phyloP scores from a whole-genome alignment of 1,139 yeast species.

The Yamadazyma songkhlaensis region DNA sequence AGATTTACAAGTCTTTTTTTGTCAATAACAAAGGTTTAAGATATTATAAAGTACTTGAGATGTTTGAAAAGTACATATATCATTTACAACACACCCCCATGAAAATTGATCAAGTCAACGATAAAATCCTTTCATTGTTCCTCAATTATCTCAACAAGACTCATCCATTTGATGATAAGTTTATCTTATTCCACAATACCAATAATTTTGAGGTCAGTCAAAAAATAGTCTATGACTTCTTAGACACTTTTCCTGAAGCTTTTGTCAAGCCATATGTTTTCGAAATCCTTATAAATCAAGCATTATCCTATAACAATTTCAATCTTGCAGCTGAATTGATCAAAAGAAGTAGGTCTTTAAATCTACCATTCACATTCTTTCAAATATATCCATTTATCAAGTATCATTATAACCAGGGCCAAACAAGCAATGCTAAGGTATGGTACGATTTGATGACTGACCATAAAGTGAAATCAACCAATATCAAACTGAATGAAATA shows the following conservation, averaged over 20 bases:
- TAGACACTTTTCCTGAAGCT: slow-evolving; percentile 13
- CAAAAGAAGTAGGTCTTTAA: slow-evolving; percentile 21
- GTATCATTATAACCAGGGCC: slow-evolving; percentile 33
- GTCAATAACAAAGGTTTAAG: background rate
- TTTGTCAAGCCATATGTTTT: slow-evolving; percentile 21
- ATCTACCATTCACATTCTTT: slow-evolving; percentile 37
- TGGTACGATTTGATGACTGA: slow-evolving; percentile 40
- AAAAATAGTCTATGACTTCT: slow-evolving; percentile 23
- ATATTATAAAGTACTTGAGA: slow-evolving; percentile 3
- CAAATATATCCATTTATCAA: slow-evolving; percentile 41
- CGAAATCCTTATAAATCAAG: slow-evolving; percentile 30
- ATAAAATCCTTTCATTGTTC: slow-evolving; percentile 27
- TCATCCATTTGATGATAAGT: slow-evolving; percentile 18
- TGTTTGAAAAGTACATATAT: slow-evolving; percentile 7
- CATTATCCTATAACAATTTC: slow-evolving; percentile 30
- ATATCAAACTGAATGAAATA: slow-evolving; percentile 29
- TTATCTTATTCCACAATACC: slow-evolving; percentile 17
- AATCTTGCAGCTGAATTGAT: slow-evolving; percentile 33
- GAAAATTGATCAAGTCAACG: slow-evolving; percentile 16
- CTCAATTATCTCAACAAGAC: slow-evolving; percentile 27
- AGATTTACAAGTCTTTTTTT: slow-evolving; percentile 21
- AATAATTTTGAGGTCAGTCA: slow-evolving; percentile 31
- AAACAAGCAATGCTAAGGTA: slow-evolving; percentile 27
- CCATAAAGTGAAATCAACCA: slow-evolving; percentile 25
- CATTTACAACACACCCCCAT: no score